phyloP scores from a whole-genome alignment of 495 filamentous ascomycete species.

The Daldinia decipiens region DNA sequence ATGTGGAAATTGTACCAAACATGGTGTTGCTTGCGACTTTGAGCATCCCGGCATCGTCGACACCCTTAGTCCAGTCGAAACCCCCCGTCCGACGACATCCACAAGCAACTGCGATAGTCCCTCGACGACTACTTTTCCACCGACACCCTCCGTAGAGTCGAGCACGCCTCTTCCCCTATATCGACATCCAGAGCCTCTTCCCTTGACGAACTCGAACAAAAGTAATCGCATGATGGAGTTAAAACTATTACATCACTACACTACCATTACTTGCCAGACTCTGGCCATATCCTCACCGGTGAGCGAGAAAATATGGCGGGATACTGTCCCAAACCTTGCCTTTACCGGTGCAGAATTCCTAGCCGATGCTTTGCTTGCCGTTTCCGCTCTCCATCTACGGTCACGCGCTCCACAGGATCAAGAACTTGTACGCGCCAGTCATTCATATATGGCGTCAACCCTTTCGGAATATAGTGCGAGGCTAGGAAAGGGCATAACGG shows the following conservation, averaged over 20 bases:
- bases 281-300: slow-evolving; percentile 60
- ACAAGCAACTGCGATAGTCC: slow-evolving; percentile 48
- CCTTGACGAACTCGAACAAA: slow-evolving; percentile 51
- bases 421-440: slow-evolving; percentile 63
- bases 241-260: slow-evolving; percentile 65
- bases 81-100: slow-evolving; percentile 47
- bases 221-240: slow-evolving; percentile 61
- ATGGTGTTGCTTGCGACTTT: slow-evolving; percentile 71
- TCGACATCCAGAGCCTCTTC: slow-evolving; percentile 51
- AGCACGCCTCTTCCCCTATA: slow-evolving; percentile 49
- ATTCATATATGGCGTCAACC: slow-evolving; percentile 67
- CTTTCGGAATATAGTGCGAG: slow-evolving; percentile 63
- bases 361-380: slow-evolving; percentile 65
- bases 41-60: slow-evolving; percentile 57
- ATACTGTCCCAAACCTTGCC: slow-evolving; percentile 64
- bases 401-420: slow-evolving; percentile 60
- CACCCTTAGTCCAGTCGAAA: slow-evolving; percentile 44
- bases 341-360: slow-evolving; percentile 63
- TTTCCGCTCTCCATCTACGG: slow-evolving; percentile 66
- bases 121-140: slow-evolving; percentile 45
- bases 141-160: slow-evolving; percentile 35
- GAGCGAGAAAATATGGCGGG: slow-evolving; percentile 62
- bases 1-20: slow-evolving; percentile 71
- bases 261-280: slow-evolving; percentile 62
- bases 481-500: slow-evolving; percentile 60